A percentile compares a stretch with the other conserved stretches of the same genome.
phyloP scores from a whole-genome alignment of 2,329 filamentous ascomycete genomes.

The Fusarium sp. region DNA sequence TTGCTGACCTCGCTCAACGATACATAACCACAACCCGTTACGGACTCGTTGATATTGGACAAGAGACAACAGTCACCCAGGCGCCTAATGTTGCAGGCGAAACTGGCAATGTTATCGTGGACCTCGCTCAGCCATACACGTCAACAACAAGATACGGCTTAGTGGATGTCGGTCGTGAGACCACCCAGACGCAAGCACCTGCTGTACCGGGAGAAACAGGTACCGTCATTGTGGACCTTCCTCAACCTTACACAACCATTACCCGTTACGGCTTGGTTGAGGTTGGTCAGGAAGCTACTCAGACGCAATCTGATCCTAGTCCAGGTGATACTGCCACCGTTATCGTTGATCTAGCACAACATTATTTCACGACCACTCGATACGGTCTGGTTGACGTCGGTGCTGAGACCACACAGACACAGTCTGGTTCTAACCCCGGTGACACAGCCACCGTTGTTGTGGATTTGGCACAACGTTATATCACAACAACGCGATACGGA shows the following conservation, averaged over 20 bases:
- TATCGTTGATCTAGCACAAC: neutral
- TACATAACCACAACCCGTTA: neutral
- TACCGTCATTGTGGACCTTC: neutral
- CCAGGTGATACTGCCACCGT: neutral
- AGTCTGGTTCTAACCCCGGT: neutral
- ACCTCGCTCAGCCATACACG: neutral
- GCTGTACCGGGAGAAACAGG: neutral
- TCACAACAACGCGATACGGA: neutral
- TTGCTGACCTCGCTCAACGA: slow-evolving; percentile 1
- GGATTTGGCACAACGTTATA: neutral
- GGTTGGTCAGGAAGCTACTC: neutral
- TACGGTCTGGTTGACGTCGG: neutral
- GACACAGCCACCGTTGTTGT: neutral
- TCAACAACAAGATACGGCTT: neutral
- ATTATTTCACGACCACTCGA: neutral
- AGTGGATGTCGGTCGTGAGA: neutral
- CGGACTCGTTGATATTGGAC: neutral
- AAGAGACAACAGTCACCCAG: neutral
- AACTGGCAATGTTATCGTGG: neutral
- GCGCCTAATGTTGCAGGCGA: neutral
- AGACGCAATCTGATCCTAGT: neutral
- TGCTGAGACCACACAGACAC: neutral
- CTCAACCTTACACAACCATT: neutral
- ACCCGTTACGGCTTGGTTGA: neutral
- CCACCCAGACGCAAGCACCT: neutral